Conservation (phyloP, 257 asterid species). For the Phtheirospermum japonicum region DNA sequence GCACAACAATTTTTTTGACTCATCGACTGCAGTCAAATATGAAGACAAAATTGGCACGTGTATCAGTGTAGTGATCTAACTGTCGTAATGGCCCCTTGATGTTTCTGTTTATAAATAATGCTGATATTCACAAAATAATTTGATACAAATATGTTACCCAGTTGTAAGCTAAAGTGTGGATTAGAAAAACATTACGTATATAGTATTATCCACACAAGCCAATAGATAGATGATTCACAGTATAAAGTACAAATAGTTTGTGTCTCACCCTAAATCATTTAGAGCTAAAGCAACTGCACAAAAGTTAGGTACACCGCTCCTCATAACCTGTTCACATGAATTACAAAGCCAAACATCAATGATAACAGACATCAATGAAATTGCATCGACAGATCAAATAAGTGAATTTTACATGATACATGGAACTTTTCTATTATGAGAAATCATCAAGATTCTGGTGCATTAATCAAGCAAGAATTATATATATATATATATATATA, state of each 20-base stretch:
- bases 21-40: too few species aligned
- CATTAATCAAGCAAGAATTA: too few species aligned
- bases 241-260: conserved; percentile 19
- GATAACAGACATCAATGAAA: conserved; percentile 9
- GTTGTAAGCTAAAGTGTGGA: conserved; percentile 16
- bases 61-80: too few species aligned
- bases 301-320: conserved; percentile 94
- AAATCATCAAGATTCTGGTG: too few species aligned
- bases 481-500: too few species aligned
- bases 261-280: conserved; percentile 84
- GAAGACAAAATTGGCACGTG: too few species aligned
- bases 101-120: too few species aligned
- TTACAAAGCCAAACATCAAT: conserved; percentile 22
- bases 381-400: conserved; percentile 17
- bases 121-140: too few species aligned
- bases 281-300: conserved; percentile 97
- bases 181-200: conserved; percentile 1
- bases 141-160: too few species aligned
- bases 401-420: conserved; percentile 19
- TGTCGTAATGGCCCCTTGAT: too few species aligned
- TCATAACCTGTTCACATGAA: conserved; percentile 69
- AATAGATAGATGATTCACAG: conserved; percentile 18
- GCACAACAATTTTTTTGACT: too few species aligned
- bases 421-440: not conserved
- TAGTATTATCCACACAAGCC: conserved; percentile 11